These are phyloP conservation scores for Podaxis sp. DNA, from an alignment of 768 basidiomycete genomes.

Conservation along the genomic window DNA sequence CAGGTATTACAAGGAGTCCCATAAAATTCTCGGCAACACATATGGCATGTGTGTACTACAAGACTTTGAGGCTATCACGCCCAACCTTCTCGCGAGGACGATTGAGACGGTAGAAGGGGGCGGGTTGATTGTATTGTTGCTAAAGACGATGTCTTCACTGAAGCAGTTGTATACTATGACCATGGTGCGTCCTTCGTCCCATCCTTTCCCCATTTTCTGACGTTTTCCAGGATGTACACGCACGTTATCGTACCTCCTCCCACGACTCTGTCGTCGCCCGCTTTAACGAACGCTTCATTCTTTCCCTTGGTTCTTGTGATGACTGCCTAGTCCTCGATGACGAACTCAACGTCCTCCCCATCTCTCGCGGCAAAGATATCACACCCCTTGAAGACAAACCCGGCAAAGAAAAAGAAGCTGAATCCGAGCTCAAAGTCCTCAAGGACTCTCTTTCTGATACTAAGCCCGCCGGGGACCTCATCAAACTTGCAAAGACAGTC, in stretches of 20 bases:
- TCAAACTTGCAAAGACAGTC: constrained; percentile 85
- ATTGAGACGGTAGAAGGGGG: constrained; percentile 99
- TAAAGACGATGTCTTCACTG: constrained; percentile 94
- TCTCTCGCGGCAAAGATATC: constrained; percentile 94
- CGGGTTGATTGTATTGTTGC: constrained; percentile 77
- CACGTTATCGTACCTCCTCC: constrained; percentile 88
- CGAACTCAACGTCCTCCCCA: constrained; percentile 94
- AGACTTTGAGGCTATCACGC: constrained; percentile 98
- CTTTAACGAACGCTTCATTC: constrained; percentile 98
- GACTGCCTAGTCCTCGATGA: constrained; percentile 96
- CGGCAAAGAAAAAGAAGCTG: constrained; percentile 33
- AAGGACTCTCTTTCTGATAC: constrained; percentile 76
- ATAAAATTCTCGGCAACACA: constrained; percentile 95
- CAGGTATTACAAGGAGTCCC: constrained; percentile 95
- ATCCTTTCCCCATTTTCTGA: neutral
- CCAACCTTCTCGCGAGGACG: constrained; percentile 92
- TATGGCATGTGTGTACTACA: constrained; percentile 97
- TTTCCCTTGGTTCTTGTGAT: constrained; percentile 89
- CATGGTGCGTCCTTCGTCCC: constrained; percentile 41
- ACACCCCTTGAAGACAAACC: constrained; percentile 48
- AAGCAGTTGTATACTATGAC: constrained; percentile 92
- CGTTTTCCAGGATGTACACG: constrained; percentile 83
- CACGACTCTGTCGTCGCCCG: constrained; percentile 88
- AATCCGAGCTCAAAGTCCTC: constrained; percentile 70
- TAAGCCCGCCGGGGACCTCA: constrained; percentile 83